Percentiles rank a stretch among this genome's conserved stretches.
These are phyloP conservation scores for Moesziomyces parantarcticus DNA, from an alignment of 1,284 basidiomycete species.

Conservation along the genomic window DNA sequence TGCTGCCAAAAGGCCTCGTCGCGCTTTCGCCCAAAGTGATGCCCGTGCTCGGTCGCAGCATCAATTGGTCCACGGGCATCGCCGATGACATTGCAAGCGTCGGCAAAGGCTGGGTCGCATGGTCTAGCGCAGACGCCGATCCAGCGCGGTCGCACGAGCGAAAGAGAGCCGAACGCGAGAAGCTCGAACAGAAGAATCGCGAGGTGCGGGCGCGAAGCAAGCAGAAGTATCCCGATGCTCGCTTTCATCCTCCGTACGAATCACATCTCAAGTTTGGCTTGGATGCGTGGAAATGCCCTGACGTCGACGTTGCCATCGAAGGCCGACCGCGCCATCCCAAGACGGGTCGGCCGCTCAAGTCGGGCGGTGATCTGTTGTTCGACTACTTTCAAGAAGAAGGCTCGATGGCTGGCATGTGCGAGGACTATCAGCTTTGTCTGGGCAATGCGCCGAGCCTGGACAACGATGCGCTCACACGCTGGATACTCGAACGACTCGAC, in stretches of 20 bases:
- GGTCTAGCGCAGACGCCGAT: constrained; percentile 12
- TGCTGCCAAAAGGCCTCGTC: constrained; percentile 18
- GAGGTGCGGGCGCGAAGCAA: constrained; percentile 10
- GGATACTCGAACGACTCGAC: constrained; percentile 4
- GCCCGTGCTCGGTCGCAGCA: constrained; percentile 5
- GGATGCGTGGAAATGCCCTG: constrained; percentile 30
- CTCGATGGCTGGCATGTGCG: constrained; percentile 15
- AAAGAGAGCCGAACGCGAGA: constrained; percentile 5
- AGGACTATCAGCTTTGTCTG: constrained; percentile 29
- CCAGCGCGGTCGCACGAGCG: constrained; percentile 8
- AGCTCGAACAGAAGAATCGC: constrained; percentile 22
- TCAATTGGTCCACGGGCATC: constrained; percentile 16
- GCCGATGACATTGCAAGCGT: constrained; percentile 17
- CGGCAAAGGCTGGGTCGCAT: constrained; percentile 18
- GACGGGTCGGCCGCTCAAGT: constrained; percentile 15
- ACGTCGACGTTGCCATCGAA: not conserved
- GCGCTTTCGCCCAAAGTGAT: constrained; percentile 16
- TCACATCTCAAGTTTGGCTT: constrained; percentile 20
- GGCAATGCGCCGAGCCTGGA: constrained; percentile 23
- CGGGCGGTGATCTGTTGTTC: constrained; percentile 18
- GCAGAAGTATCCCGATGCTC: constrained; percentile 16
- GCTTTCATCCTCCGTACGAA: constrained; percentile 29
- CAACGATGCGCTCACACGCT: constrained; percentile 14
- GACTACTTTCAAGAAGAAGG: constrained; percentile 31
- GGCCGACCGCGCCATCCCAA: constrained; percentile 15